phyloP scores from a whole-genome alignment of 2,329 filamentous ascomycete genomes.

The Cordyceps militaris region DNA sequence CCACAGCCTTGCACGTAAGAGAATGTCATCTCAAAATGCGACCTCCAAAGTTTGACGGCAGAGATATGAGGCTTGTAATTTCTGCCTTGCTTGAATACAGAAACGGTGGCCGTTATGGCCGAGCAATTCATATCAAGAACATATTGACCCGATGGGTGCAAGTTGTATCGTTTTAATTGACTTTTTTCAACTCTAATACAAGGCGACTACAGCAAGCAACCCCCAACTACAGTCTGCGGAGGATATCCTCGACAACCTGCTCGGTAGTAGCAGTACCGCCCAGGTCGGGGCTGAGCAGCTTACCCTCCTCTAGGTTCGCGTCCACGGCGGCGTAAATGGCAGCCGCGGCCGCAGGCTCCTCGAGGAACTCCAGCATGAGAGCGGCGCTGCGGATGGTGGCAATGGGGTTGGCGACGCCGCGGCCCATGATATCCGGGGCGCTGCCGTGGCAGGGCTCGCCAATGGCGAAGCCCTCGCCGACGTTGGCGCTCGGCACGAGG shows the following conservation, averaged over 20 bases:
- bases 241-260: slow-evolving; percentile 80
- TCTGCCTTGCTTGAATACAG: too few relatives aligned
- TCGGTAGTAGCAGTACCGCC: slow-evolving; percentile 80
- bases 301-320: slow-evolving; percentile 76
- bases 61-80: too few relatives aligned
- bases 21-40: too few relatives aligned
- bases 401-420: slow-evolving; percentile 91
- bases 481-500: slow-evolving; percentile 90
- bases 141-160: background rate
- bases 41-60: too few relatives aligned
- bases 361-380: slow-evolving; percentile 93
- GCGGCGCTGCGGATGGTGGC: slow-evolving; percentile 86
- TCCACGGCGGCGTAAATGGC: slow-evolving; percentile 90
- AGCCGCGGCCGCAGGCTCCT: slow-evolving; percentile 78
- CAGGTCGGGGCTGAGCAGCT: slow-evolving; percentile 78
- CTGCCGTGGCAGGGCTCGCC: slow-evolving; percentile 97
- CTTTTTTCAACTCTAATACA: background rate
- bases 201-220: background rate
- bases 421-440: slow-evolving; percentile 85
- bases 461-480: slow-evolving; percentile 89
- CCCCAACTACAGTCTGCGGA: slow-evolving; percentile 46
- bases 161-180: background rate
- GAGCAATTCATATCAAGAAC: too few relatives aligned
- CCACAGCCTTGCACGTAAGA: too few relatives aligned
- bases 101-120: too few relatives aligned